A percentile compares a stretch with the other conserved stretches of the same genome.
Evolutionary conservation across 306 rosid genomes (phyloP).

Genomic region (Malus fusca): DNA sequence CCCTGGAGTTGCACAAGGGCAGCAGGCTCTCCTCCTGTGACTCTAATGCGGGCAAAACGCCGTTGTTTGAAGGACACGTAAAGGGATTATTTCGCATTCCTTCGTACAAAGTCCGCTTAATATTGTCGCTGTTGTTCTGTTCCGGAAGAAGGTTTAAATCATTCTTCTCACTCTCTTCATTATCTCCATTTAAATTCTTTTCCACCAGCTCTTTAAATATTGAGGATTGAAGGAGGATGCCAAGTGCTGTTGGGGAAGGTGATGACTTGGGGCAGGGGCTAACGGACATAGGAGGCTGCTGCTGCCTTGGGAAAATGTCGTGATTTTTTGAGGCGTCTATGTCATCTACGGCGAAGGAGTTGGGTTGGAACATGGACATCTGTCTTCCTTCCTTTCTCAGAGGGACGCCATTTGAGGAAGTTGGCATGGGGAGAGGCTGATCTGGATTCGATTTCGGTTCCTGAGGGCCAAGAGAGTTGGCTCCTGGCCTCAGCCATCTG

Average conservation of each 20-base stretch:
- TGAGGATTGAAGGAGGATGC: slow-evolving; percentile 72
- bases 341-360: slow-evolving; percentile 24
- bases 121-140: slow-evolving; percentile 13
- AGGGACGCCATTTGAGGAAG: slow-evolving; percentile 21
- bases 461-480: slow-evolving; percentile 29
- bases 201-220: slow-evolving; percentile 58
- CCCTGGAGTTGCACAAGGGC: slow-evolving; percentile 26
- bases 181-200: slow-evolving; percentile 36
- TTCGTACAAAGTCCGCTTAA: slow-evolving; percentile 24
- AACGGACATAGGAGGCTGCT: slow-evolving; percentile 28
- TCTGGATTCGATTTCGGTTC: slow-evolving; percentile 21
- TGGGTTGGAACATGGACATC: slow-evolving; percentile 17
- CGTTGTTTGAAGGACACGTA: slow-evolving; percentile 14
- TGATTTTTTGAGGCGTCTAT: slow-evolving; percentile 17
- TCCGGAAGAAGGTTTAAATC: slow-evolving; percentile 19
- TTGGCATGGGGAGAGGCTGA: slow-evolving; percentile 3
- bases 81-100: slow-evolving; percentile 13
- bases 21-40: slow-evolving; percentile 33
- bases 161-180: slow-evolving; percentile 26
- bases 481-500: slow-evolving; percentile 35
- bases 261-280: slow-evolving; percentile 39
- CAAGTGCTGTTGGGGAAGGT: slow-evolving; percentile 56
- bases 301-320: slow-evolving; percentile 15
- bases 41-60: slow-evolving; percentile 31
- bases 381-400: slow-evolving; percentile 22